Base-by-base conservation (phyloP, 805 yeast genomes). In the Candida rishiriensis region DNA sequence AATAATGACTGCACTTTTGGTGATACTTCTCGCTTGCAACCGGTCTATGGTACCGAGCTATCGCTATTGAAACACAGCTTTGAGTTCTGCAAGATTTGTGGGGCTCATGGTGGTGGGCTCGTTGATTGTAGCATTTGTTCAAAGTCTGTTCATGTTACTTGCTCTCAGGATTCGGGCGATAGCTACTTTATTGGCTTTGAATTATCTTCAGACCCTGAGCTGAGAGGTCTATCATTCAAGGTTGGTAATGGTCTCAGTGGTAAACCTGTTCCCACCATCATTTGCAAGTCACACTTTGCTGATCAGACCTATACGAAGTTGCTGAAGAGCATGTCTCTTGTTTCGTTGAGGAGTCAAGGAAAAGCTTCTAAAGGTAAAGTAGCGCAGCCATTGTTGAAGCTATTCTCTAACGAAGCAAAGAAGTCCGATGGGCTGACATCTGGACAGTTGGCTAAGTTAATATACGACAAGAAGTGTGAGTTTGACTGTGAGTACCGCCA, bases 171-270 rank as follows among this genome's bases (percentile, higher is more conserved):
- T 42, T 57, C 68, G 6, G 57, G 66, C 0, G 67, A 68, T n/a
- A 21, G 7, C 7, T 70, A 65, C 51, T 60, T 61, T 44, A 48
- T 81, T 38, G 91, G 90, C 2, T 83, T 85, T 53, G 68, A 65
- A 38, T 50, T 79, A 5, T 48, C 59, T 26, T 54, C 55, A 14
- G 58, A 55, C 10, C 43, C 56, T 10, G 60, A 53, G 35, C 54
- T 49, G 38, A 47, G 36, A 15, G 49, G 47, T 9, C 36, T 37
- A 17, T 34, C 36, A 43, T 46, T 58, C 30, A 54, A 50, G 39
- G 36, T 58, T 39, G 18, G 14, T 31, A 12, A 30, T 30, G 33
- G 33, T 13, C 14, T 30, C 14, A 50, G 41, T 36, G 83, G 83
- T 1, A 68, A 53, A 33, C 59, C 78, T 9, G 55, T 53, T 21